These are phyloP conservation scores for Ogataea paraovalis DNA, from an alignment of 805 yeast genomes.

Conservation along the genomic window DNA sequence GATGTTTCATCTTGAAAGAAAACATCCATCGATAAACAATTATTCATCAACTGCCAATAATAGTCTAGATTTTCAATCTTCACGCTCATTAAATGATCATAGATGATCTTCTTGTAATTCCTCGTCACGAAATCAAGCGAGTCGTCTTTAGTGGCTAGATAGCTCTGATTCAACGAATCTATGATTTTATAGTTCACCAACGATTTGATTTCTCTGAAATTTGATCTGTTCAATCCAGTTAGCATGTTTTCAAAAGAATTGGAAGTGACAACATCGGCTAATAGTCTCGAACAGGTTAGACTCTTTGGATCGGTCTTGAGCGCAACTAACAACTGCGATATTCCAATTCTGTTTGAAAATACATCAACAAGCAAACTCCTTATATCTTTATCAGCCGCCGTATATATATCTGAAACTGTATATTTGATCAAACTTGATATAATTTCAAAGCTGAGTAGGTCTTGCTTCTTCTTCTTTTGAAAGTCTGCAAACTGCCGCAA, in stretches of 20 bases:
- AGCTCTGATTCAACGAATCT: slow-evolving; percentile 13
- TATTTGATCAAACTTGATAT: slow-evolving; percentile 11
- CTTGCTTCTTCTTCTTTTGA: neutral
- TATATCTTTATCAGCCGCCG: slow-evolving; percentile 6
- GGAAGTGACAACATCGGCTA: slow-evolving; percentile 9
- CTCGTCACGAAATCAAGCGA: slow-evolving; percentile 4
- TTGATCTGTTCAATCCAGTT: neutral
- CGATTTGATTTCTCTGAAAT: slow-evolving; percentile 10
- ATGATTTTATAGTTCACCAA: slow-evolving; percentile 14
- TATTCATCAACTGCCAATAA: slow-evolving; percentile 13
- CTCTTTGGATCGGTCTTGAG: slow-evolving; percentile 3
- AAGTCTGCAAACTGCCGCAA: neutral
- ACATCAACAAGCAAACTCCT: slow-evolving; percentile 4
- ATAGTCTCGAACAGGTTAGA: slow-evolving; percentile 3
- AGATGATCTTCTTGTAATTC: slow-evolving; percentile 3
- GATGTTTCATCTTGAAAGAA: slow-evolving; percentile 2
- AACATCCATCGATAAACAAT: slow-evolving; percentile 3
- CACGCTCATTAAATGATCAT: neutral
- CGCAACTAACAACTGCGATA: slow-evolving; percentile 19
- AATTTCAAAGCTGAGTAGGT: slow-evolving; percentile 11
- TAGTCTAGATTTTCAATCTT: slow-evolving; percentile 3
- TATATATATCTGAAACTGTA: slow-evolving; percentile 21
- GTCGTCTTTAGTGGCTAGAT: slow-evolving; percentile 6
- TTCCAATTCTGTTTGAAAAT: slow-evolving; percentile 21
- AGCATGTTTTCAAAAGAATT: slow-evolving; percentile 2